Base-by-base conservation (phyloP, 208 protist genomes). In the Trypanosomatidae sp. region DNA sequence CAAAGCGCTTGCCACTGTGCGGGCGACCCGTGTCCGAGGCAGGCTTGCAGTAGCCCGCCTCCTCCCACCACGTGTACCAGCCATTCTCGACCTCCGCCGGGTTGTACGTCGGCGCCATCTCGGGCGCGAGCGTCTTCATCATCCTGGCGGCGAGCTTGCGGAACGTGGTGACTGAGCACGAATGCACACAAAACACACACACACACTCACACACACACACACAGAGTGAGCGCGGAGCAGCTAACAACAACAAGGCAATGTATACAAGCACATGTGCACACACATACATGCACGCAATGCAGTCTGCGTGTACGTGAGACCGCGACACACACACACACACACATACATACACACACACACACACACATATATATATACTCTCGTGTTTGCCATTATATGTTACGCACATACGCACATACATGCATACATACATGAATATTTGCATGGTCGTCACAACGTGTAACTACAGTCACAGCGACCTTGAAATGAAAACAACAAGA, bases 61-160 rank as follows among this genome's bases (percentile, higher is more conserved):
- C 55, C 63, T 99, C 81, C 98, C 98, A 99, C 95, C 94, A 99
- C 18, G 90, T 50, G 67, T 99, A 98, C 97, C 96, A 98, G 24
- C 57, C 75, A 16, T 61, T 50, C 82, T 99, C 98, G n/a, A 99
- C 97, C 26, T 71, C 63, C 11, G 55, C 25, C 30, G 96, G 96
- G 41, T 92, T 65, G 66, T 98, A 99, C 63, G 61, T 70, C 48
- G 76, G 52, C 43, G 84, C 83, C 78, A 94, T 93, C 70, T 90
- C 82, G 38, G 46, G 48, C 38, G 70, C 39, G 20, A 92, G 56
- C 13, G 57, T 43, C 70, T 92, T 92, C 78, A 88, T 92, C 55
- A n/a, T n/a, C n/a, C n/a, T n/a, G n/a, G n/a, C n/a, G n/a, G n/a
- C n/a, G n/a, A n/a, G n/a, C n/a, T n/a, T n/a, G n/a, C n/a, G n/a